Evolutionary conservation across 305 asterid genomes (phyloP).

Genomic region (Solanum hybrid): DNA sequence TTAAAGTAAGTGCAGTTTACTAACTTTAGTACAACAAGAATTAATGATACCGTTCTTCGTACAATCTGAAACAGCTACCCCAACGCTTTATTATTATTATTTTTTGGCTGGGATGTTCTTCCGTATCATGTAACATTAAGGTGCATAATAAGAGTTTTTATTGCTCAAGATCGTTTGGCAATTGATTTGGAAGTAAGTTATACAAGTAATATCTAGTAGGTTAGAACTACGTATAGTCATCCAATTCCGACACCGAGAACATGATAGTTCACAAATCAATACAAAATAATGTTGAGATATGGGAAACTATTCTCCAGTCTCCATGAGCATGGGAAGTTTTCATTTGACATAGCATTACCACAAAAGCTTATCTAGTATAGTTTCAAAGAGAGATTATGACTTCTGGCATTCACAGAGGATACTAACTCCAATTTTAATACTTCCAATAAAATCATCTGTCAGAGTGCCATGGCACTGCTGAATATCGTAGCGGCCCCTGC

Average conservation of each 20-base stretch:
- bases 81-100: not conserved
- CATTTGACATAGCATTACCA: not conserved
- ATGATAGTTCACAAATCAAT: not conserved
- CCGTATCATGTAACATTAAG: not conserved
- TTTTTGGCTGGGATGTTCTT: not conserved
- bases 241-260: not conserved
- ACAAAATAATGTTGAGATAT: not conserved
- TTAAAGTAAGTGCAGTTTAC: not conserved
- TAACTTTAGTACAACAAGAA: not conserved
- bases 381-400: not conserved
- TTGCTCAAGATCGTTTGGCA: not conserved
- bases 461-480: conserved; percentile 7
- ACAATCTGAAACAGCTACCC: not conserved
- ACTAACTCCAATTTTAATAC: not conserved
- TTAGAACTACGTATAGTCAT: not conserved
- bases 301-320: not conserved
- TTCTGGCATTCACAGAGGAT: not conserved
- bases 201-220: not conserved
- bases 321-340: not conserved
- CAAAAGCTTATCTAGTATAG: not conserved
- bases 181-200: not conserved
- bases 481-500: conserved; percentile 48
- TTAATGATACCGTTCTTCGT: not conserved
- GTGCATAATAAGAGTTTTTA: not conserved
- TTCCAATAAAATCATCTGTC: not conserved